phyloP scores from a whole-genome alignment of 805 yeast species.

The Alloascoidea africana region DNA sequence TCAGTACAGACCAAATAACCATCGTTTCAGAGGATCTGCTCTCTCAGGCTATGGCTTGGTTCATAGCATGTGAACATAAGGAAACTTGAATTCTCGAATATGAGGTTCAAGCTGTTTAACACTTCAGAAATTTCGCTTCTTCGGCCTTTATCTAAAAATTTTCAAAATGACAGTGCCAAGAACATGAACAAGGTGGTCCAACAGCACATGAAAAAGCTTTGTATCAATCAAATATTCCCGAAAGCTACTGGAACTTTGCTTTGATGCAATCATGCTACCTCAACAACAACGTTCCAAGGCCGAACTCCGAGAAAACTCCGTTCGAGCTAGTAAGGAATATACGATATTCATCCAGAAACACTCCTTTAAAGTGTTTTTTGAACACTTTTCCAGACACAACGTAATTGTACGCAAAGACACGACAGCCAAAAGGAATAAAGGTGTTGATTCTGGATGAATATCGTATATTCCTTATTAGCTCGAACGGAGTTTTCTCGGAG shows the following conservation, averaged over 20 bases:
- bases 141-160: too few relatives aligned
- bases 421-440: constrained; percentile 1
- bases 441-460: neutral
- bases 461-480: neutral
- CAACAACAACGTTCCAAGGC: too few relatives aligned
- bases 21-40: too few relatives aligned
- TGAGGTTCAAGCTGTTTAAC: too few relatives aligned
- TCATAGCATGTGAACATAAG: too few relatives aligned
- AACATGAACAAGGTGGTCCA: too few relatives aligned
- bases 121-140: too few relatives aligned
- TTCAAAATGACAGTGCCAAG: too few relatives aligned
- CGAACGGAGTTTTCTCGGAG: neutral
- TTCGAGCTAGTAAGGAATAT: too few relatives aligned
- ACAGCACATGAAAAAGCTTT: neutral
- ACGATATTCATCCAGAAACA: neutral
- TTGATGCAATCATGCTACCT: neutral
- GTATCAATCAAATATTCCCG: neutral
- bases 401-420: neutral
- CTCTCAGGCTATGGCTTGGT: too few relatives aligned
- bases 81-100: too few relatives aligned
- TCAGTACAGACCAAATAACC: too few relatives aligned
- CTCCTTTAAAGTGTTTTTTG: neutral
- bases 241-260: neutral
- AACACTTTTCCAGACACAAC: neutral
- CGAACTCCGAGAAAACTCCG: neutral